phyloP scores from a whole-genome alignment of 768 basidiomycete species.

The Cubamyces lactineus region DNA sequence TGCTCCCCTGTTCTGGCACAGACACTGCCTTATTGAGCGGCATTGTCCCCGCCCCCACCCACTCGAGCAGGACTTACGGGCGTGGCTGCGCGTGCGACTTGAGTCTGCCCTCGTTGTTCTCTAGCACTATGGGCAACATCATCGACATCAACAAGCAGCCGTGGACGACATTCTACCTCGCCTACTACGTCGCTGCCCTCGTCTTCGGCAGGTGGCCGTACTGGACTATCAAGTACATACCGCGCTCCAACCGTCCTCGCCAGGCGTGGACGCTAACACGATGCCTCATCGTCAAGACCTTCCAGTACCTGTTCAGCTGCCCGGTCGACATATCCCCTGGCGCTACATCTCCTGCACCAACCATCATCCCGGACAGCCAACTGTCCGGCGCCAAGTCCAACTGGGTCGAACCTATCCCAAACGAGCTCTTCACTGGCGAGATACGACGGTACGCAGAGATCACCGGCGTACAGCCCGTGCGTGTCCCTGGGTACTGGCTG shows the following conservation, averaged over 20 bases:
- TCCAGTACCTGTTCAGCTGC: not conserved
- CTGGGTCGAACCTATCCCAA: slow-evolving; percentile 18
- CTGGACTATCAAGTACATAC: slow-evolving; percentile 8
- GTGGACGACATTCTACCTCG: not conserved
- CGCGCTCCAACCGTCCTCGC: slow-evolving; percentile 6
- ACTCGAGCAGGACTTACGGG: too few relatives aligned
- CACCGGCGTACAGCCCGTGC: slow-evolving; percentile 17
- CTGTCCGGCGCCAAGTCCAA: slow-evolving; percentile 16
- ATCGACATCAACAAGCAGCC: too few relatives aligned
- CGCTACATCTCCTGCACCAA: not conserved
- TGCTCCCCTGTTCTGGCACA: too few relatives aligned
- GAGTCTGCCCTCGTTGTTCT: too few relatives aligned
- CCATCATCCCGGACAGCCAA: not conserved
- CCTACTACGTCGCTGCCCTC: slow-evolving; percentile 1
- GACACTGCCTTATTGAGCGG: too few relatives aligned
- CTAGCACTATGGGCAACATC: too few relatives aligned
- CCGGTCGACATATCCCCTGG: slow-evolving; percentile 1
- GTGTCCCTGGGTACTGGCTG: slow-evolving; percentile 32
- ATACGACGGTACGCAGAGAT: slow-evolving; percentile 22
- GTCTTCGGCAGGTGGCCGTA: slow-evolving; percentile 6
- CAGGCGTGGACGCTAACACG: slow-evolving; percentile 15
- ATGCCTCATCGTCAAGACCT: slow-evolving; percentile 7
- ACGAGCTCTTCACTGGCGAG: slow-evolving; percentile 28
- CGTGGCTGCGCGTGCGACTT: too few relatives aligned
- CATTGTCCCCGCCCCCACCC: too few relatives aligned